phyloP scores from a whole-genome alignment of 441 rosid genomes.

The Kokia cookei region DNA sequence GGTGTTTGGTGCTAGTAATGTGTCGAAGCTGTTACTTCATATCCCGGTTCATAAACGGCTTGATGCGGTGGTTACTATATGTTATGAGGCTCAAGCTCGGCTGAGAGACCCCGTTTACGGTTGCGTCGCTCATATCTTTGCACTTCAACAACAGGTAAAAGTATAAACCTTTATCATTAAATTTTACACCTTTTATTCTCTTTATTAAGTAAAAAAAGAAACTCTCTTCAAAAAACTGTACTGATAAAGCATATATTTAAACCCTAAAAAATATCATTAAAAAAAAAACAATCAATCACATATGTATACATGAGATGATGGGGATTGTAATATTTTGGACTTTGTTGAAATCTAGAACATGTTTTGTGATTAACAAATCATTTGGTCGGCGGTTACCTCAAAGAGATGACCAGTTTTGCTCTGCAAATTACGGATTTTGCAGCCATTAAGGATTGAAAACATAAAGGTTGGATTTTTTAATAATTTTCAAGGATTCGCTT shows the following conservation, averaged over 20 bases:
- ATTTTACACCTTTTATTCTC: no score
- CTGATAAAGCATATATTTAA: no score
- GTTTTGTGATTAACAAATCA: slow-evolving; percentile 13
- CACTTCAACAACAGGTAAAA: slow-evolving; percentile 91
- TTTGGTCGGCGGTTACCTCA: slow-evolving; percentile 32
- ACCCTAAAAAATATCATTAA: neutral
- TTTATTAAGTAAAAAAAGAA: no score
- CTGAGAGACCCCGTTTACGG: slow-evolving; percentile 91
- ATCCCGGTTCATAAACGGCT: slow-evolving; percentile 40
- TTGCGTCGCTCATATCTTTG: slow-evolving; percentile 87
- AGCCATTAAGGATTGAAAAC: slow-evolving; percentile 28
- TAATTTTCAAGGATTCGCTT: no score
- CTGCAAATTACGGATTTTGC: slow-evolving; percentile 24
- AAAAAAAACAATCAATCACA: neutral
- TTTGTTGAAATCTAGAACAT: slow-evolving; percentile 41
- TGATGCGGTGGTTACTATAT: slow-evolving; percentile 84
- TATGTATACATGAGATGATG: no score
- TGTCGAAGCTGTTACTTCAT: neutral
- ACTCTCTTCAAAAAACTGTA: no score
- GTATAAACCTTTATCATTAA: no score
- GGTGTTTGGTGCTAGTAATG: slow-evolving; percentile 91
- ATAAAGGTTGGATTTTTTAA: slow-evolving; percentile 31
- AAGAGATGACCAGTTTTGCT: slow-evolving; percentile 10
- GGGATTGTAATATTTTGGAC: neutral
- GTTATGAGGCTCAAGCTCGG: slow-evolving; percentile 93